Percentiles rank a stretch among this genome's conserved stretches.
Evolutionary conservation across 2,329 filamentous ascomycete genomes (phyloP).

Genomic region (Colletotrichum godetiae): DNA sequence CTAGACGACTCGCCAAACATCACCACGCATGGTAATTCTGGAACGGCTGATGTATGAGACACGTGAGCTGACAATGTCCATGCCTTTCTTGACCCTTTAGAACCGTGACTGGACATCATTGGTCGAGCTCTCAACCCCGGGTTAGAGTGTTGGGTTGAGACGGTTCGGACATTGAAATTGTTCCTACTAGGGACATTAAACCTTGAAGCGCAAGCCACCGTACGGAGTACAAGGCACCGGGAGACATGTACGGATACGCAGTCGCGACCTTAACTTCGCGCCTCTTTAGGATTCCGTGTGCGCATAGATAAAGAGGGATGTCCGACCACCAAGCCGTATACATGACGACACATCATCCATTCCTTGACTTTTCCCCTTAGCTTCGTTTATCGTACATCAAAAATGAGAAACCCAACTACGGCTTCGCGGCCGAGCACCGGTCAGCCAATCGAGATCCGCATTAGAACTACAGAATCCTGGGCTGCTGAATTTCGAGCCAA

Average conservation of each 20-base stretch:
- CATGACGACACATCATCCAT: background rate
- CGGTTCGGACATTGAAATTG: background rate
- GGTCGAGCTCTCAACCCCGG: background rate
- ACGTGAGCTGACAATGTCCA: conserved; percentile 24
- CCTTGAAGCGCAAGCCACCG: conserved; percentile 20
- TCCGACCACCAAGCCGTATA: background rate
- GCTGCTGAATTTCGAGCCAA: background rate
- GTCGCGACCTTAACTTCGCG: background rate
- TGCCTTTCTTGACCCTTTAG: conserved; percentile 3
- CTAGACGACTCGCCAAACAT: conserved; percentile 4
- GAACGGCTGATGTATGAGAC: conserved; percentile 35
- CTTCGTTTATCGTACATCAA: background rate
- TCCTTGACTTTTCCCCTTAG: background rate
- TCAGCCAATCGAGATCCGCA: background rate
- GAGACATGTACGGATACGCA: background rate
- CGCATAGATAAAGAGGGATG: conserved; percentile 22
- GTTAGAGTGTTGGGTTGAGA: background rate
- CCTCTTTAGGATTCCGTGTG: background rate
- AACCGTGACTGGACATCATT: conserved; percentile 1
- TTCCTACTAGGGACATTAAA: background rate
- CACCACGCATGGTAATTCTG: conserved; percentile 17
- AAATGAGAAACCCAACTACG: conserved; percentile 14
- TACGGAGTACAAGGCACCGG: background rate
- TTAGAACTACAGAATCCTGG: background rate
- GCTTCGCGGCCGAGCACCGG: background rate